phyloP scores from a whole-genome alignment of 805 yeast species.

The Suhomyces sp. region DNA sequence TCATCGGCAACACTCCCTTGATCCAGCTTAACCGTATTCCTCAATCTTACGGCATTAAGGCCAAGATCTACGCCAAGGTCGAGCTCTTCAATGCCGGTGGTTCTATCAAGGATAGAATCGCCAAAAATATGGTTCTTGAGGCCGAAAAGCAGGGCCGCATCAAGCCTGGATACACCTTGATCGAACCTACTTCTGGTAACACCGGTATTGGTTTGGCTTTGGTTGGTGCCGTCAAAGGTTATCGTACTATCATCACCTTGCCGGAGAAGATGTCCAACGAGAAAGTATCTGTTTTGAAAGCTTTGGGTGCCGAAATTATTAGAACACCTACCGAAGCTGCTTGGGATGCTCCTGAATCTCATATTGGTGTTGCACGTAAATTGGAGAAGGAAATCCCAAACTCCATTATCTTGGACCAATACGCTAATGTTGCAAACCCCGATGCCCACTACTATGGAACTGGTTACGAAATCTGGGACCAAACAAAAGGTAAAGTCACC shows the following conservation, averaged over 20 bases:
- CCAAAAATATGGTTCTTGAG: conserved; percentile 80
- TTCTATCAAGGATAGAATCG: conserved; percentile 85
- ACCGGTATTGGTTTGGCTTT: conserved; percentile 89
- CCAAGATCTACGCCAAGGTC: conserved; percentile 67
- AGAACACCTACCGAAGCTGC: conserved; percentile 93
- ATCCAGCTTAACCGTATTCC: conserved; percentile 75
- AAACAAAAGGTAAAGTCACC: conserved; percentile 65
- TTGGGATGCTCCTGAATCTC: conserved; percentile 89
- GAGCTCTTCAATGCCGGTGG: conserved; percentile 90
- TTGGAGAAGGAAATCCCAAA: conserved; percentile 81
- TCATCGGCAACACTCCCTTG: conserved; percentile 84
- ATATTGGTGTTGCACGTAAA: conserved; percentile 81
- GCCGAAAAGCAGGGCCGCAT: conserved; percentile 76
- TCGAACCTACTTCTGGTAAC: conserved; percentile 89
- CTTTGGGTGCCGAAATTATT: conserved; percentile 85
- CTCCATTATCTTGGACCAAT: conserved; percentile 81
- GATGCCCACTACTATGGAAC: conserved; percentile 82
- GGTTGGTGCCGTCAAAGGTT: conserved; percentile 83
- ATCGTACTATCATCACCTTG: conserved; percentile 80
- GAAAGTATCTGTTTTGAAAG: conserved; percentile 82
- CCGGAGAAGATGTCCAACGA: conserved; percentile 94
- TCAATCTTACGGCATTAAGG: conserved; percentile 70
- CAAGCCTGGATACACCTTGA: conserved; percentile 81
- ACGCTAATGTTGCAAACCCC: conserved; percentile 75
- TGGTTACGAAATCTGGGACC: conserved; percentile 82